A percentile compares a stretch with the other conserved stretches of the same genome.
Conservation (phyloP, 495 filamentous ascomycete species). For the Alectoria sarmentosa region DNA sequence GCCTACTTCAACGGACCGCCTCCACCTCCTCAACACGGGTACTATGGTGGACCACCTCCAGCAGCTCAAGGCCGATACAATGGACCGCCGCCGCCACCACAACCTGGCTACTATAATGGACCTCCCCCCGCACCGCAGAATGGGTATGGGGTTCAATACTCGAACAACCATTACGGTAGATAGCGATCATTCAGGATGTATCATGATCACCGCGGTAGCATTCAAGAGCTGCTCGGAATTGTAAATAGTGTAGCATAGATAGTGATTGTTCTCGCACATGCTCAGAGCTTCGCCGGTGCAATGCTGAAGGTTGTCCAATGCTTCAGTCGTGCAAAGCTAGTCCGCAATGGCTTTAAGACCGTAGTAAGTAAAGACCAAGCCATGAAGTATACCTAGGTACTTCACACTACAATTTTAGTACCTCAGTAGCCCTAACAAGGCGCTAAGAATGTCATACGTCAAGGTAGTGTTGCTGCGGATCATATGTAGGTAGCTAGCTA, state of each 20-base stretch:
- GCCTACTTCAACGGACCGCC: slow-evolving; percentile 13
- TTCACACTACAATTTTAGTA: too few species aligned
- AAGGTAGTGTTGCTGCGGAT: neutral
- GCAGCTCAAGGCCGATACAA: slow-evolving; percentile 9
- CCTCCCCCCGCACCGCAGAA: slow-evolving; percentile 11
- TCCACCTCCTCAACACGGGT: slow-evolving; percentile 13
- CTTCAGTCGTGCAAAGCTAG: neutral
- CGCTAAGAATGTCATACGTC: neutral
- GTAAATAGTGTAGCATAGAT: neutral
- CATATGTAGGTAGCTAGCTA: neutral
- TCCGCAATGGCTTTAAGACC: neutral
- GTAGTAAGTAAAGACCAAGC: too few species aligned
- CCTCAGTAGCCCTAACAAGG: neutral
- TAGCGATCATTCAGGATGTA: neutral
- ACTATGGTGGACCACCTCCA: slow-evolving; percentile 18
- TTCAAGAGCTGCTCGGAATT: neutral
- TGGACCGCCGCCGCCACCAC: slow-evolving; percentile 20
- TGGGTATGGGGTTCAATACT: slow-evolving; percentile 4
- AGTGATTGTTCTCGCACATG: neutral
- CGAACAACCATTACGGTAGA: slow-evolving; percentile 12
- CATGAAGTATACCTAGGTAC: too few species aligned
- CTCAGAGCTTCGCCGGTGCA: neutral
- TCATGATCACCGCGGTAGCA: neutral
- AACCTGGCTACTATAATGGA: slow-evolving; percentile 7
- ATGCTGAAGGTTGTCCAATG: neutral